These are phyloP conservation scores for Phytophthora tubulina DNA, from an alignment of 352 stramenopile genomes.

Conservation along the genomic window DNA sequence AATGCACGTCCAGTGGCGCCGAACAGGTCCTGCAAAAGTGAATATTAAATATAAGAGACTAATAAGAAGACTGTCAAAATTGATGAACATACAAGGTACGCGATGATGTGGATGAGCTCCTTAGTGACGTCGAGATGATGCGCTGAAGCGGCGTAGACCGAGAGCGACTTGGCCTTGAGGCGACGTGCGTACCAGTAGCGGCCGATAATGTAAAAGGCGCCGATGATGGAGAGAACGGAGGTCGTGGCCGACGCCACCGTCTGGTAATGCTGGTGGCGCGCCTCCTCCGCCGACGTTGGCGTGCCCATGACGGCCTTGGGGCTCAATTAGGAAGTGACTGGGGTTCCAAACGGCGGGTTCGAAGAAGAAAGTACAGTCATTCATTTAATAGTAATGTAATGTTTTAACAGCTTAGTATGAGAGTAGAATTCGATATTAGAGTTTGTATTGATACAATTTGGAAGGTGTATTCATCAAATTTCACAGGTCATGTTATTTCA, in stretches of 20 bases:
- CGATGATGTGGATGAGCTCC: constrained; percentile 88
- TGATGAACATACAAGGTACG: constrained; percentile 56
- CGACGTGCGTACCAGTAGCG: constrained; percentile 82
- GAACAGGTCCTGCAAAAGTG: constrained; percentile 65
- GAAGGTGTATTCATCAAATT: not conserved
- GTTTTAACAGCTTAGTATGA: too few species aligned
- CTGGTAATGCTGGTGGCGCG: constrained; percentile 48
- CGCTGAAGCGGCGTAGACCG: constrained; percentile 47
- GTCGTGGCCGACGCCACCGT: constrained; percentile 71
- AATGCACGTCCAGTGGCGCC: constrained; percentile 78
- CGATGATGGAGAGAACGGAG: constrained; percentile 83
- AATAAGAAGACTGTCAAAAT: not conserved
- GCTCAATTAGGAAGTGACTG: constrained; percentile 30
- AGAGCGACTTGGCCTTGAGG: constrained; percentile 56
- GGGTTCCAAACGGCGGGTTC: not conserved
- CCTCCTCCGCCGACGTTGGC: constrained; percentile 21
- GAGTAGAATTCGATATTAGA: too few species aligned
- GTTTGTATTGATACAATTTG: not conserved
- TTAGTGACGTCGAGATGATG: constrained; percentile 86
- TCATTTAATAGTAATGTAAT: too few species aligned
- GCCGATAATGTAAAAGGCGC: constrained; percentile 84
- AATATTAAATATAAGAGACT: not conserved
- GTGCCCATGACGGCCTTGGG: constrained; percentile 8
- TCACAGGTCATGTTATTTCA: not conserved
- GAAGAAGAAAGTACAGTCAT: too few species aligned